Base-by-base conservation (phyloP, 164 flowering plant genomes). In the Berberis vulgaris region DNA sequence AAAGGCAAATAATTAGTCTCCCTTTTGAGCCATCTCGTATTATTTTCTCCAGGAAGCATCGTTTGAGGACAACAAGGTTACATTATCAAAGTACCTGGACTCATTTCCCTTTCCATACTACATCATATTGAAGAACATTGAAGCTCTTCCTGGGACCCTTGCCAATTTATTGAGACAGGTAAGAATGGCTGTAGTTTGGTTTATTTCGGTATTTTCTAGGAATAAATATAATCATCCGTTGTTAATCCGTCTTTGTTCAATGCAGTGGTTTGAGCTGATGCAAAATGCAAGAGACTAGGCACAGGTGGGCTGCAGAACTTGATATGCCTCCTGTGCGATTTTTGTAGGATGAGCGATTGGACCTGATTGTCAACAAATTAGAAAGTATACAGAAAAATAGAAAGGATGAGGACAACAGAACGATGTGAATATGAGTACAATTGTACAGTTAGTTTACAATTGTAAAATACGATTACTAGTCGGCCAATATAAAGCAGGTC, bases 21-120 rank as follows among this genome's bases (percentile, higher is more conserved):
- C 11, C 3, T 10, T 39, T 57, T 8, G 41, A 11, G 41, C 43
- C 12, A 41, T 46, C 12, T 65, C 26, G 9, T 45, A 7, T 54
- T 10, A 40, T 58, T 26, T 45, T 41, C 62, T 60, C 5, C 80
- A 86, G 91, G 94, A 84, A 79, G 79, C 74, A 57, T 69, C 85
- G 13, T 74, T 73, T 61, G 56, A 78, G 53, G 82, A 72, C 40
- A 75, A 60, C 42, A 63, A 63, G 1, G 12, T 79, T 10, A 74
- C 73, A 52, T 61, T 83, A 38, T 40, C 85, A 0, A 89, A 81
- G 67, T 91, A 87, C 61, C 69, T 94, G 6, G 89, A 91, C 64
- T 83, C 96, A 0, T 94, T 94, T 65, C 97, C 96, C 2, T 91
- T 94, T 76, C 99, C 99, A 8, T 94, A 80, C 75, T 89, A 94